These are phyloP conservation scores for Cinchona pubescens DNA, from an alignment of 257 asterid genomes.

Conservation along the genomic window DNA sequence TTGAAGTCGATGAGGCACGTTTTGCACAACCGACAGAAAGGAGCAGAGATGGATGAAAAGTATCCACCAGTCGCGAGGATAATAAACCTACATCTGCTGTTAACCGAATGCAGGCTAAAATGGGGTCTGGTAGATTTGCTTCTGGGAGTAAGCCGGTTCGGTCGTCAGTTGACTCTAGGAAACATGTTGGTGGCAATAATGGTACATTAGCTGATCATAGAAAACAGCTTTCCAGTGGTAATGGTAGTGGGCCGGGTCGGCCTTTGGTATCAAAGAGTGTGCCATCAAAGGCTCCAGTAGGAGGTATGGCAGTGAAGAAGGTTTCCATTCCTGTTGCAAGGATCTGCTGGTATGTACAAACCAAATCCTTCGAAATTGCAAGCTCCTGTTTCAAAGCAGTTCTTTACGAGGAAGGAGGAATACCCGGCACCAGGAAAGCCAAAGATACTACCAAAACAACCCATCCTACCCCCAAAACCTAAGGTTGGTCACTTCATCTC, in stretches of 20 bases:
- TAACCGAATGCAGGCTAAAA: conserved; percentile 43
- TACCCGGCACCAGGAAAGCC: conserved; percentile 44
- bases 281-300: conserved; percentile 41
- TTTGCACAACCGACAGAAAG: conserved; percentile 40
- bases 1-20: conserved; percentile 83
- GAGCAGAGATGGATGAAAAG: conserved; percentile 48
- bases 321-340: conserved; percentile 32
- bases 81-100: conserved; percentile 29
- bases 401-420: conserved; percentile 37
- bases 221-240: conserved; percentile 48
- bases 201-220: conserved; percentile 35
- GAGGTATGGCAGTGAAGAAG: conserved; percentile 43
- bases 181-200: conserved; percentile 39
- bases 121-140: conserved; percentile 32
- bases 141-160: conserved; percentile 30
- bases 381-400: conserved; percentile 41
- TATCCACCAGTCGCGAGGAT: conserved; percentile 37
- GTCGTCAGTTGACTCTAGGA: conserved; percentile 36
- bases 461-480: conserved; percentile 32
- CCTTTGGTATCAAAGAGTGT: conserved; percentile 43
- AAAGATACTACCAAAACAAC: conserved; percentile 37
- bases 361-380: conserved; percentile 37
- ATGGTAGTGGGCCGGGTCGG: conserved; percentile 80
- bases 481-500: conserved; percentile 21
- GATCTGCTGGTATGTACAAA: conserved; percentile 31